Base-by-base conservation (phyloP, 495 filamentous ascomycete species). In the Massariosphaeria phaeospora region DNA sequence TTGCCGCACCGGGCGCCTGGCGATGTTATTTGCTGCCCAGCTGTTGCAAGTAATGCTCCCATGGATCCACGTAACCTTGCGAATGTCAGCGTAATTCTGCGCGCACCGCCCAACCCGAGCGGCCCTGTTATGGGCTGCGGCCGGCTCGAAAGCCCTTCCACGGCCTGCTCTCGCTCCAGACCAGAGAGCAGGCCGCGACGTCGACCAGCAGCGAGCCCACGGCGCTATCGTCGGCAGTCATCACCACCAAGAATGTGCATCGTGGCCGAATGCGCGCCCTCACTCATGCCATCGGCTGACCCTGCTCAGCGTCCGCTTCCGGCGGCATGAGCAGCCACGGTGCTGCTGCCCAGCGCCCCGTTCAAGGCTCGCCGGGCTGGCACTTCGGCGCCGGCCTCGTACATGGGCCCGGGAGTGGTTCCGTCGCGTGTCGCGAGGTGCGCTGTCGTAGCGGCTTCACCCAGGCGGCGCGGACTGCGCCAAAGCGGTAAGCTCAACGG, bases 251-350 rank as follows among this genome's bases (percentile, higher is more conserved):
- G 24, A 21, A 17, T 21, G 38, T 17, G 38, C 18, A 21, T 23
- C 38, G 17, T 2, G 10, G 38, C 17, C 38, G 6, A 21, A 5
- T 2, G 30, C 36, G 12, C 18, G n/a, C 12, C 17, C 23, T n/a
- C n/a, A n/a, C n/a, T n/a, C n/a, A n/a, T n/a, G n/a, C 33, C 55
- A 52, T 57, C 55, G 52, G 55, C 55, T 57, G 55, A 57, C 38
- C 31, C 17, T 42, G n/a, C n/a, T 17, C 31, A 18, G 34, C 27
- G 24, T 26, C 53, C 4, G 42, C 31, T 44, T 24, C 27, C 15
- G 10, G 38, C 49, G 23, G 23, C 25, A 34, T 15, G 26, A 18
- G 38, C 8, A 24, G 38, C 36, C 23, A 25, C 36, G n/a, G n/a
- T 7, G 31, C n/a, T n/a, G n/a, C n/a, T n/a, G n/a, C n/a, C n/a